Evolutionary conservation across 2,329 filamentous ascomycete genomes (phyloP).

Genomic region (Ceratocystis albifundus): DNA sequence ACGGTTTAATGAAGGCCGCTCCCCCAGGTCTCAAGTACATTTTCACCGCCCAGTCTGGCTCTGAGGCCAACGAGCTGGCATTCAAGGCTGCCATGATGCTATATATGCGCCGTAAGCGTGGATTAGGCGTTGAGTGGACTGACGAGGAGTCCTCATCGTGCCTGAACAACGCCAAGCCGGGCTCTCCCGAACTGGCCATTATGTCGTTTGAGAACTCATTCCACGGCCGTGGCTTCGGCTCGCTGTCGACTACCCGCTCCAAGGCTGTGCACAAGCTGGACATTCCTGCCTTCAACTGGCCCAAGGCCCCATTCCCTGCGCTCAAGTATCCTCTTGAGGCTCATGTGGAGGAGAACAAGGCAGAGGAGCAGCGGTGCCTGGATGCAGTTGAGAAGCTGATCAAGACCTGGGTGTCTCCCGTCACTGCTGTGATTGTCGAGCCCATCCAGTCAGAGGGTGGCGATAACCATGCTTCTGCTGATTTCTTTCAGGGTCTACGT

Average conservation of each 20-base stretch:
- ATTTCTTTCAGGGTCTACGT: slow-evolving; percentile 76
- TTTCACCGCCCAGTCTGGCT: slow-evolving; percentile 80
- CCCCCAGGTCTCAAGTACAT: slow-evolving; percentile 78
- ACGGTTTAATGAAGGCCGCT: slow-evolving; percentile 69
- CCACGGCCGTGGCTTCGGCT: slow-evolving; percentile 76
- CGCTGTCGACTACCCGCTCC: slow-evolving; percentile 64
- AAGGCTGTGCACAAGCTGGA: slow-evolving; percentile 81
- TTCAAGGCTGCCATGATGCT: slow-evolving; percentile 91
- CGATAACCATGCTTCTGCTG: slow-evolving; percentile 82
- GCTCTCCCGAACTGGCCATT: slow-evolving; percentile 67
- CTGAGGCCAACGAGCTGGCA: slow-evolving; percentile 85
- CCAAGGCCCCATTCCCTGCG: slow-evolving; percentile 73
- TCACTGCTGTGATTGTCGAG: slow-evolving; percentile 74
- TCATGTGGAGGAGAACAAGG: slow-evolving; percentile 67
- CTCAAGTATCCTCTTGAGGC: slow-evolving; percentile 80
- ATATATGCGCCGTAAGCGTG: slow-evolving; percentile 68
- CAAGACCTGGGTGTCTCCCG: slow-evolving; percentile 63
- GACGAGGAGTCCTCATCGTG: slow-evolving; percentile 58
- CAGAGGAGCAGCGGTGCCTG: slow-evolving; percentile 68
- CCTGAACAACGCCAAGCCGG: slow-evolving; percentile 72
- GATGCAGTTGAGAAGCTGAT: slow-evolving; percentile 76
- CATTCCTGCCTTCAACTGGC: slow-evolving; percentile 82
- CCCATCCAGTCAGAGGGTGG: slow-evolving; percentile 89
- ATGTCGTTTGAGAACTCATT: slow-evolving; percentile 80
- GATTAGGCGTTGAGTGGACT: slow-evolving; percentile 75